Conservation (phyloP, 2,329 filamentous ascomycete species). For the Dactylonectria macrodidyma region DNA sequence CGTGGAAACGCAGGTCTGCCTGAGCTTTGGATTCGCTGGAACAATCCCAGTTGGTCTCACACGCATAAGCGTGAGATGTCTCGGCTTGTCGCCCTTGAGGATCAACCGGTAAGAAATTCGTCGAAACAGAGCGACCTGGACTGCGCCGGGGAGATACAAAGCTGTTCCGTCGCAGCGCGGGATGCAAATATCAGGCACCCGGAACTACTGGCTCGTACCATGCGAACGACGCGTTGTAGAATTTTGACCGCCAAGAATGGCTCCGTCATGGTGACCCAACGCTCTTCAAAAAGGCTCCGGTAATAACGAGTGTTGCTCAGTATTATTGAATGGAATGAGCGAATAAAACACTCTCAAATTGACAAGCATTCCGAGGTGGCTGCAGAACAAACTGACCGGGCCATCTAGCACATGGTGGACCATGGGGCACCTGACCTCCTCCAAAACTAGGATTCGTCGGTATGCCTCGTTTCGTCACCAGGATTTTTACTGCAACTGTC, state of each 20-base stretch:
- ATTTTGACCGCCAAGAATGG: background rate
- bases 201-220: conserved; percentile 3
- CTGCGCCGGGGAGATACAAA: conserved; percentile 12
- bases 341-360: conserved; percentile 37
- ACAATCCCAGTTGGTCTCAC: conserved; percentile 30
- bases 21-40: conserved; percentile 30
- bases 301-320: conserved; percentile 36
- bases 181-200: conserved; percentile 29
- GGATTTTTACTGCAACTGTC: conserved; percentile 29
- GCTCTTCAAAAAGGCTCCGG: conserved; percentile 17
- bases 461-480: conserved; percentile 42
- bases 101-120: conserved; percentile 12
- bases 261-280: conserved; percentile 46
- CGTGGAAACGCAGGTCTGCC: conserved; percentile 42
- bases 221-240: conserved; percentile 11
- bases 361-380: conserved; percentile 43
- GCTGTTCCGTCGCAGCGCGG: conserved; percentile 5
- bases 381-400: conserved; percentile 37
- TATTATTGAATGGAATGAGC: conserved; percentile 27
- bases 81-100: conserved; percentile 20
- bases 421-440: conserved; percentile 46
- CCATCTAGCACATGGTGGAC: conserved; percentile 42
- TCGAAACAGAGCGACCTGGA: background rate
- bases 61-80: conserved; percentile 25
- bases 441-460: conserved; percentile 41